Conservation (phyloP, 768 basidiomycete genomes). For the Mycena alexandri region DNA sequence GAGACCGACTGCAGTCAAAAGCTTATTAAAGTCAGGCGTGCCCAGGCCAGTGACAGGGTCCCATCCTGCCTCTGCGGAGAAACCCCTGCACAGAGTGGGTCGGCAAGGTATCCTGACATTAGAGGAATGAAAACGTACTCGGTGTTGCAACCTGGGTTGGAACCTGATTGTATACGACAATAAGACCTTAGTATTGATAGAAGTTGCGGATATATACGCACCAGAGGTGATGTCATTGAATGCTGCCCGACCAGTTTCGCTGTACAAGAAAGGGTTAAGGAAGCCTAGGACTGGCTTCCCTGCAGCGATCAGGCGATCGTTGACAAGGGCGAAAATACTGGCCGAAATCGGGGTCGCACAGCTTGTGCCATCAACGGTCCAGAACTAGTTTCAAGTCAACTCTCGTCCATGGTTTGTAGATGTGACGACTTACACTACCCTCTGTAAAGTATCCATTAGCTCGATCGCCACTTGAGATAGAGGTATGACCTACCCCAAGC, state of each 20-base stretch:
- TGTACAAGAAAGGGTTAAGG: conserved; percentile 42
- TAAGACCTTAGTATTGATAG: neutral
- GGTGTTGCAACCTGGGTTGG: conserved; percentile 21
- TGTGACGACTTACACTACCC: neutral
- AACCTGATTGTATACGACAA: neutral
- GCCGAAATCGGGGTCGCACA: conserved; percentile 58
- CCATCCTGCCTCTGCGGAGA: conserved; percentile 46
- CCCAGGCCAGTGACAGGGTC: conserved; percentile 38
- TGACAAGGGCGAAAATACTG: conserved; percentile 56
- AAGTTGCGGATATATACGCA: neutral
- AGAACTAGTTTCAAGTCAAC: neutral
- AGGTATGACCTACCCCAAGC: conserved; percentile 24
- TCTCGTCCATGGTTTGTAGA: no score
- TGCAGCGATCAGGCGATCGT: conserved; percentile 52
- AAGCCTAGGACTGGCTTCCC: conserved; percentile 52
- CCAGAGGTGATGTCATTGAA: conserved; percentile 27
- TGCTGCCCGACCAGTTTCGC: conserved; percentile 1
- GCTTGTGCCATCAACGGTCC: conserved; percentile 55
- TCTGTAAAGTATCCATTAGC: neutral
- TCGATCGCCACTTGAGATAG: neutral
- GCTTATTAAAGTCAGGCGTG: conserved; percentile 49
- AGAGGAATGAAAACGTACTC: conserved; percentile 3
- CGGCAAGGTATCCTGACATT: neutral
- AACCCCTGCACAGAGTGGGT: conserved; percentile 39
- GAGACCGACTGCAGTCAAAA: conserved; percentile 22